phyloP scores from a whole-genome alignment of 2,329 filamentous ascomycete genomes.

The Fusarium sp. region DNA sequence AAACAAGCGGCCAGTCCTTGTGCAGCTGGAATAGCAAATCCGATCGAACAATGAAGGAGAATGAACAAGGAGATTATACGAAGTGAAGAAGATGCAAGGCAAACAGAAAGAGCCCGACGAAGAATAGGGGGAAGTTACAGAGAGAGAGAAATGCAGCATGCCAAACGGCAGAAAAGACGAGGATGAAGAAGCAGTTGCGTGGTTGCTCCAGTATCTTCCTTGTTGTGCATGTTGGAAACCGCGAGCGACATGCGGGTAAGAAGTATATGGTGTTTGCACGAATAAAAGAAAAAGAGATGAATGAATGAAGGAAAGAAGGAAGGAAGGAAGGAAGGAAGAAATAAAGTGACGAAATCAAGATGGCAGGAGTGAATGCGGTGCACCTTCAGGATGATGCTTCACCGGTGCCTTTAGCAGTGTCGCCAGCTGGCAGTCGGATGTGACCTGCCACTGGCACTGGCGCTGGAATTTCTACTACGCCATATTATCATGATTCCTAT shows the following conservation, averaged over 20 bases:
- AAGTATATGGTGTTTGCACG: slow-evolving; percentile 4
- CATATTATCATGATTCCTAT: background rate
- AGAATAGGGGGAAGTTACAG: slow-evolving; percentile 10
- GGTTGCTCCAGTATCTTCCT: slow-evolving; percentile 33
- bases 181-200: slow-evolving; percentile 24
- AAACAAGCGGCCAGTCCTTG: slow-evolving; percentile 25
- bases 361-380: slow-evolving; percentile 30
- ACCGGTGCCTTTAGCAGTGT: slow-evolving; percentile 33
- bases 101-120: slow-evolving; percentile 10
- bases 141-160: slow-evolving; percentile 12
- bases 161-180: slow-evolving; percentile 23
- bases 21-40: slow-evolving; percentile 22
- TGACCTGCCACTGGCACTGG: slow-evolving; percentile 20
- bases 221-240: slow-evolving; percentile 37
- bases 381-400: slow-evolving; percentile 30
- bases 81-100: background rate
- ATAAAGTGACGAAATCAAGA: slow-evolving; percentile 10
- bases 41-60: slow-evolving; percentile 13
- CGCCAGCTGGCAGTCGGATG: slow-evolving; percentile 38
- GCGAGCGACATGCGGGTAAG: slow-evolving; percentile 21
- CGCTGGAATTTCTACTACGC: background rate
- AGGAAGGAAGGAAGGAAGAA: background rate
- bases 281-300: background rate
- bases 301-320: slow-evolving; percentile 6
- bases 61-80: slow-evolving; percentile 4